Conservation (phyloP, 768 basidiomycete species). For the Bullera alba region DNA sequence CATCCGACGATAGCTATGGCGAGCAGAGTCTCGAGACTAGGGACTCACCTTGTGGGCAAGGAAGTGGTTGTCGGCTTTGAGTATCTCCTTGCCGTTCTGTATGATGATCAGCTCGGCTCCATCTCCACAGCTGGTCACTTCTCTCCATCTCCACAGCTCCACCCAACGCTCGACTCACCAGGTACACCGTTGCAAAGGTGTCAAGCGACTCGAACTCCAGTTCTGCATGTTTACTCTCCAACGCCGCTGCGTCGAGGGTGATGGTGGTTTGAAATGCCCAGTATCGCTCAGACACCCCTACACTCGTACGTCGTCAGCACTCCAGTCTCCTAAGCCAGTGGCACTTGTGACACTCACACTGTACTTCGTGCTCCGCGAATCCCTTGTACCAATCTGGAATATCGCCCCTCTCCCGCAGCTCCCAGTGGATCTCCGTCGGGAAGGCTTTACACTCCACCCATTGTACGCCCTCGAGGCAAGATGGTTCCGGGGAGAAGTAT, state of each 20-base stretch:
- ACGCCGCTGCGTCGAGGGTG: conserved; percentile 23
- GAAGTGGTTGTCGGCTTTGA: conserved; percentile 71
- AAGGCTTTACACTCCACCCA: conserved; percentile 37
- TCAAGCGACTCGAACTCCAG: conserved; percentile 84
- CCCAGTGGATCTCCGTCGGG: conserved; percentile 80
- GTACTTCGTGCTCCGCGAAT: conserved; percentile 77
- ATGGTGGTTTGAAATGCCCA: conserved; percentile 6
- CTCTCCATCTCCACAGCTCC: too few relatives aligned
- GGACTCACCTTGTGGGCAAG: conserved; percentile 57
- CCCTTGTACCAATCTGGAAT: conserved; percentile 70
- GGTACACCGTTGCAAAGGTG: conserved; percentile 63
- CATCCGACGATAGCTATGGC: conserved; percentile 48
- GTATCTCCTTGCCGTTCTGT: conserved; percentile 64
- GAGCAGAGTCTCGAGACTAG: too few relatives aligned
- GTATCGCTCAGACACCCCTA: conserved; percentile 7
- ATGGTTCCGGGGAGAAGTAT: too few relatives aligned
- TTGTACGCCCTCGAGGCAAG: too few relatives aligned
- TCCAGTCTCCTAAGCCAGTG: background rate
- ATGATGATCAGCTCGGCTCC: background rate
- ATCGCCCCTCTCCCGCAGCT: conserved; percentile 61
- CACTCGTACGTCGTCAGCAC: too few relatives aligned
- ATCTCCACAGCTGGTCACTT: background rate
- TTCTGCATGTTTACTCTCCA: conserved; percentile 56
- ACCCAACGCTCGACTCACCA: conserved; percentile 52
- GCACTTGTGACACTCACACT: conserved; percentile 54